phyloP scores from a whole-genome alignment of 1,284 basidiomycete species.

The Polyporus tsugae region DNA sequence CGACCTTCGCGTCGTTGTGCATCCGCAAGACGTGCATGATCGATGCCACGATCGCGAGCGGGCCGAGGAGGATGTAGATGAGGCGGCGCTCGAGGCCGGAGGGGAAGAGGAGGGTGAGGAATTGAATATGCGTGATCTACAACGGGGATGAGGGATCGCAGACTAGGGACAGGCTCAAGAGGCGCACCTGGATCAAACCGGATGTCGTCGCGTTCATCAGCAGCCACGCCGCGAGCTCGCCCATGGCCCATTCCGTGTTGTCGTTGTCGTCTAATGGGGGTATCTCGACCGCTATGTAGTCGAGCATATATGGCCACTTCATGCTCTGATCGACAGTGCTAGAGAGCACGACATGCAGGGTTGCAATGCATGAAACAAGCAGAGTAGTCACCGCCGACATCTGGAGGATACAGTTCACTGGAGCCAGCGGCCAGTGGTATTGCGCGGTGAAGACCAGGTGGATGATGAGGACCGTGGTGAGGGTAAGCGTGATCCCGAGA shows the following conservation, averaged over 20 bases:
- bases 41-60: constrained; percentile 87
- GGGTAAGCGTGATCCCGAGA: constrained; percentile 87
- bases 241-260: constrained; percentile 64
- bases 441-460: constrained; percentile 96
- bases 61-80: constrained; percentile 90
- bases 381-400: constrained; percentile 84
- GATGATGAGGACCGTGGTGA: constrained; percentile 88
- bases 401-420: constrained; percentile 92
- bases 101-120: constrained; percentile 95
- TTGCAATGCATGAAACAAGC: constrained; percentile 80
- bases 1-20: constrained; percentile 53
- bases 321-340: constrained; percentile 69
- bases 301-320: constrained; percentile 94
- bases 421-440: constrained; percentile 95
- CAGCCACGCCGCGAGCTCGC: constrained; percentile 84
- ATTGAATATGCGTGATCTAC: constrained; percentile 97
- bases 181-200: constrained; percentile 81
- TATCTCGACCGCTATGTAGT: constrained; percentile 87
- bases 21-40: constrained; percentile 88
- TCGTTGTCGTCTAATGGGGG: constrained; percentile 60
- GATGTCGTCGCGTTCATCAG: constrained; percentile 89
- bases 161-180: background rate
- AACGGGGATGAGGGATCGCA: constrained; percentile 1
- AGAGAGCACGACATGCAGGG: constrained; percentile 77
- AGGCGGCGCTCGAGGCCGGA: constrained; percentile 91